phyloP scores from a whole-genome alignment of 306 rosid species.

The Carpinus fangiana region DNA sequence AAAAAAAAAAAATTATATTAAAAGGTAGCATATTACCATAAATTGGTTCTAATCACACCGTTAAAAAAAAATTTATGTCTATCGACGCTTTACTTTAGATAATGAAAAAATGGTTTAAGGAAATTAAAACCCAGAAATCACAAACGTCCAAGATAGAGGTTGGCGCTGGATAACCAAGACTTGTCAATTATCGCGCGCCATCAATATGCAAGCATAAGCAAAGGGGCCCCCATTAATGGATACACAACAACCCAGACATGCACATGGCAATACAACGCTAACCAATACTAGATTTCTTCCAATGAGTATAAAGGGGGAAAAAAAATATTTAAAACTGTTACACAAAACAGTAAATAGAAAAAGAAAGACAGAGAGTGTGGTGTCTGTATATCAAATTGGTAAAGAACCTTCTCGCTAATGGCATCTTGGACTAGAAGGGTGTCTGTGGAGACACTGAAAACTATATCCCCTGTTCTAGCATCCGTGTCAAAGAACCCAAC shows the following conservation, averaged over 20 bases:
- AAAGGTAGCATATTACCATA: neutral
- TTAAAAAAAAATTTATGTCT: neutral
- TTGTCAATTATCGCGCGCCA: slow-evolving; percentile 33
- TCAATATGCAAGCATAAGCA: neutral
- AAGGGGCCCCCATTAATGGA: slow-evolving; percentile 23
- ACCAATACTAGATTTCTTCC: neutral
- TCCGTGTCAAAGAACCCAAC: slow-evolving; percentile 98
- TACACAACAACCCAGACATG: slow-evolving; percentile 22
- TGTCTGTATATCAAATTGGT: slow-evolving; percentile 4
- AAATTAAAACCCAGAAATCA: neutral
- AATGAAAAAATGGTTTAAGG: neutral
- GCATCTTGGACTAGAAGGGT: slow-evolving; percentile 98
- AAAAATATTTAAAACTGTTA: neutral
- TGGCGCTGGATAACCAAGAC: slow-evolving; percentile 17
- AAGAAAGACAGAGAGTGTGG: neutral
- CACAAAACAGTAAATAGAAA: neutral
- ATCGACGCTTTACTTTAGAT: neutral
- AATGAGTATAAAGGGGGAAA: neutral
- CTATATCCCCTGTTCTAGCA: slow-evolving; percentile 97
- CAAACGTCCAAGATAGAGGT: slow-evolving; percentile 2
- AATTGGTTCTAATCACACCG: neutral
- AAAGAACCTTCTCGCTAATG: slow-evolving; percentile 88
- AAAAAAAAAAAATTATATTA: neutral
- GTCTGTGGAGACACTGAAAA: slow-evolving; percentile 93
- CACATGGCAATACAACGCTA: slow-evolving; percentile 6